Evolutionary conservation across 176 grass and related monocot species (phyloP).

Genomic region (Carex kokanica): DNA sequence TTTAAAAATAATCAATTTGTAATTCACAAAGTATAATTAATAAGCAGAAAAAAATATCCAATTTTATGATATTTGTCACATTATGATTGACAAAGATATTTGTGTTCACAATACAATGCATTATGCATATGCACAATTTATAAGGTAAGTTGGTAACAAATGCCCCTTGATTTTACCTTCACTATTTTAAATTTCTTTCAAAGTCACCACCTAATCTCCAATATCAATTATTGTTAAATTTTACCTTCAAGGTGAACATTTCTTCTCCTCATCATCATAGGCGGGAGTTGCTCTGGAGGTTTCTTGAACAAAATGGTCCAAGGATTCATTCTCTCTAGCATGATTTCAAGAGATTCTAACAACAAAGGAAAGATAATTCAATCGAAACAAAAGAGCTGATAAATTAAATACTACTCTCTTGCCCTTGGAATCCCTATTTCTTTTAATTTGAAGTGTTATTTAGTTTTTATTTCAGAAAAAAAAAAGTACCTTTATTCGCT

Average conservation of each 20-base stretch:
- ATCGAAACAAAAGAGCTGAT: neutral
- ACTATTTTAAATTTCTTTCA: neutral
- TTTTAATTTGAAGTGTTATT: neutral
- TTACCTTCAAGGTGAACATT: conserved; percentile 19
- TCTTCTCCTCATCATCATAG: conserved; percentile 9
- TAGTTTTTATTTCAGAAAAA: neutral
- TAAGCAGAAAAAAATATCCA: neutral
- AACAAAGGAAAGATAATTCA: neutral
- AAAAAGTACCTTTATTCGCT: conserved; percentile 2
- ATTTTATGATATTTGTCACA: neutral
- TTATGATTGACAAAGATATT: neutral
- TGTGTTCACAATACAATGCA: neutral
- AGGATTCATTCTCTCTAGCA: conserved; percentile 19
- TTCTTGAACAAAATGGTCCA: neutral
- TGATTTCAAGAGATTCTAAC: neutral
- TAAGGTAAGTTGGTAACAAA: neutral
- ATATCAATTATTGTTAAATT: neutral
- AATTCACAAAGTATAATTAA: neutral
- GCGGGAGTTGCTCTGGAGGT: neutral
- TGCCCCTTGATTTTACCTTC: neutral
- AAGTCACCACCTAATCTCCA: neutral
- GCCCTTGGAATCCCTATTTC: neutral
- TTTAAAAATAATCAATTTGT: neutral
- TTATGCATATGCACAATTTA: neutral
- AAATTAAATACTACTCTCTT: neutral